A percentile compares a stretch with the other conserved stretches of the same genome.
phyloP scores from a whole-genome alignment of 2,329 filamentous ascomycete species.

The Elsinoe fawcettii region DNA sequence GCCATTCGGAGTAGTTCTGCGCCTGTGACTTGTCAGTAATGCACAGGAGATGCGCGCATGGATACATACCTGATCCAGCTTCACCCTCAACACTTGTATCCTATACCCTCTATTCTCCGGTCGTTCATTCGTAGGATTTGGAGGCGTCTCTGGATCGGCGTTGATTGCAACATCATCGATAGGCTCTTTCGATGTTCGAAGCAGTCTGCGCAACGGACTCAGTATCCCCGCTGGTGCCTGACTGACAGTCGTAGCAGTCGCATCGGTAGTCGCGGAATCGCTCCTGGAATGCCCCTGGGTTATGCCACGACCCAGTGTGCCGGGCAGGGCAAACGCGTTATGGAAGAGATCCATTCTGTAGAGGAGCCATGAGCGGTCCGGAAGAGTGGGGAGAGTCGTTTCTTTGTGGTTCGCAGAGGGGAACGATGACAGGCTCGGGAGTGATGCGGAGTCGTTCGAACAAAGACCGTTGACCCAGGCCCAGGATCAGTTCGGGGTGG shows the following conservation, averaged over 20 bases:
- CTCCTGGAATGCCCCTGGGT: not conserved
- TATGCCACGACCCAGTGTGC: conserved; percentile 12
- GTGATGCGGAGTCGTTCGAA: conserved; percentile 1
- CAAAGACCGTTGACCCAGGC: not conserved
- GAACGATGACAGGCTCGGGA: not conserved
- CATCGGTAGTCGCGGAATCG: conserved; percentile 14
- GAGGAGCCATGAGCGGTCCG: conserved; percentile 11
- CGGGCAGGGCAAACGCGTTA: conserved; percentile 15
- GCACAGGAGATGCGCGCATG: conserved; percentile 11
- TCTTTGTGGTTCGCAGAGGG: not conserved
- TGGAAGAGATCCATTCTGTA: conserved; percentile 8
- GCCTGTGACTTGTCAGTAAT: conserved; percentile 44
- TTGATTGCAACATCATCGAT: not conserved
- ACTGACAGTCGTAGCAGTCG: conserved; percentile 3
- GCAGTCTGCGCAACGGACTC: conserved; percentile 10
- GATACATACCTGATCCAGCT: conserved; percentile 56
- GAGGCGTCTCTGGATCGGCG: conserved; percentile 2
- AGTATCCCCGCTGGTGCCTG: conserved; percentile 9
- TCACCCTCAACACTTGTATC: conserved; percentile 55
- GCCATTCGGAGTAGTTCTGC: conserved; percentile 63
- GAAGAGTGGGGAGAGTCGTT: not conserved
- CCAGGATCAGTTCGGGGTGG: conserved; percentile 2
- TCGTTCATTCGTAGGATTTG: conserved; percentile 24
- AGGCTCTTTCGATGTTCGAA: not conserved
- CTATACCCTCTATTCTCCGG: conserved; percentile 29